A percentile compares a stretch with the other conserved stretches of the same genome.
These are phyloP conservation scores for Paulownia fortunei DNA, from an alignment of 257 asterid species.

Conservation along the genomic window DNA sequence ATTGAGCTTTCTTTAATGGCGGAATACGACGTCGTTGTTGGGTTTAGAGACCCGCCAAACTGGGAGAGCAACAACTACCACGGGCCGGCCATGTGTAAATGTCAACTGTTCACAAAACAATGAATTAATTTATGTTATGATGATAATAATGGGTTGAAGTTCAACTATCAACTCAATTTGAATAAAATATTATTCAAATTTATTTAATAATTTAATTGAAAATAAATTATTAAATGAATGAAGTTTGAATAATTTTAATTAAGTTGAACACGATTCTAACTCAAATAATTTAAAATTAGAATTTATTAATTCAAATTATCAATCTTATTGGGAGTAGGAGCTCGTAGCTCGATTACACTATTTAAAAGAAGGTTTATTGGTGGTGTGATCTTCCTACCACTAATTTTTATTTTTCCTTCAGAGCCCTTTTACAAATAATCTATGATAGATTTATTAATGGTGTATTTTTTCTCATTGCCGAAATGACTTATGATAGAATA, in stretches of 20 bases:
- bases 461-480: too few relatives aligned
- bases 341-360: too few relatives aligned
- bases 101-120: conserved; percentile 50
- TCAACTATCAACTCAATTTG: conserved; percentile 22
- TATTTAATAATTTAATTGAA: not conserved
- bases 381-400: too few relatives aligned
- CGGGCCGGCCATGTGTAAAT: conserved; percentile 40
- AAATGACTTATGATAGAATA: too few relatives aligned
- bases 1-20: not conserved
- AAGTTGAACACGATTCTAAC: too few relatives aligned
- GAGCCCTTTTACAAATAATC: too few relatives aligned
- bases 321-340: too few relatives aligned
- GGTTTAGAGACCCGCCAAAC: conserved; percentile 38
- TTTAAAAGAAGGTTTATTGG: too few relatives aligned
- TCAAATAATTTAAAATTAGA: too few relatives aligned
- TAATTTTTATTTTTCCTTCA: too few relatives aligned
- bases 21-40: conserved; percentile 30
- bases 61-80: conserved; percentile 29
- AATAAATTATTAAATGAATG: not conserved
- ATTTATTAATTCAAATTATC: too few relatives aligned
- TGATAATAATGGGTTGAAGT: not conserved
- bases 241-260: not conserved
- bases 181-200: not conserved
- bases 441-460: too few relatives aligned
- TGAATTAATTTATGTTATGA: not conserved